Percentiles rank a stretch among this genome's conserved stretches.
phyloP scores from a whole-genome alignment of 768 basidiomycete genomes.

The Termitomyces sp. region DNA sequence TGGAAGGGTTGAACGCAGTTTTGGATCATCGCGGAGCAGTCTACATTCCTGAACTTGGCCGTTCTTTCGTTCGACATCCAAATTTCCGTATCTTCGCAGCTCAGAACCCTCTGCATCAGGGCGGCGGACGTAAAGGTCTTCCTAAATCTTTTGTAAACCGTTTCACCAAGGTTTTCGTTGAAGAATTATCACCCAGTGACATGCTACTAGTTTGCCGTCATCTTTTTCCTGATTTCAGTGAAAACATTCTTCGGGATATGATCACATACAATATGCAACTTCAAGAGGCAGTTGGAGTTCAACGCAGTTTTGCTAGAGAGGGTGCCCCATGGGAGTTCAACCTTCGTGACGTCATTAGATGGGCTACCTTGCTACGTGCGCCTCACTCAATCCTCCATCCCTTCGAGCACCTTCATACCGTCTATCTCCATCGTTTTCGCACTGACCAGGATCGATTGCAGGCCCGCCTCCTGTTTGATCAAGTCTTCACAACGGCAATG shows the following conservation, averaged over 20 bases:
- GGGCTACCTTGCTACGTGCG: conserved; percentile 56
- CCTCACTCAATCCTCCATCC: conserved; percentile 38
- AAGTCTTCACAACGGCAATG: conserved; percentile 34
- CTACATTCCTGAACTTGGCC: conserved; percentile 91
- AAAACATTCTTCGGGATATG: conserved; percentile 59
- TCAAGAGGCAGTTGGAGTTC: conserved; percentile 58
- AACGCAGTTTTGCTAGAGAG: conserved; percentile 64
- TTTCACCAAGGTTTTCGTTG: conserved; percentile 95
- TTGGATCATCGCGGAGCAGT: conserved; percentile 94
- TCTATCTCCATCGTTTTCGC: conserved; percentile 88
- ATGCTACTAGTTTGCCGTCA: conserved; percentile 71
- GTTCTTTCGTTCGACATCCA: conserved; percentile 83
- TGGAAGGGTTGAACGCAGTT: conserved; percentile 95
- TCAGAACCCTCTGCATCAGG: conserved; percentile 94
- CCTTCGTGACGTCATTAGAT: conserved; percentile 87
- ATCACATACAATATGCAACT: conserved; percentile 75
- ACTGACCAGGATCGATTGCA: conserved; percentile 54
- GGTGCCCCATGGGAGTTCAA: conserved; percentile 99
- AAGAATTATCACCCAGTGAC: conserved; percentile 77
- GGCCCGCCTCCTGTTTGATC: conserved; percentile 49
- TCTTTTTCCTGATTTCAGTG: conserved; percentile 58
- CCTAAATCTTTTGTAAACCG: conserved; percentile 97
- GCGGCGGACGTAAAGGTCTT: conserved; percentile 94
- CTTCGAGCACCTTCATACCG: conserved; percentile 53
- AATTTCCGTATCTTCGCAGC: conserved; percentile 97